These are phyloP conservation scores for Exophiala viscosa DNA, from an alignment of 2,329 filamentous ascomycete species.

Conservation along the genomic window DNA sequence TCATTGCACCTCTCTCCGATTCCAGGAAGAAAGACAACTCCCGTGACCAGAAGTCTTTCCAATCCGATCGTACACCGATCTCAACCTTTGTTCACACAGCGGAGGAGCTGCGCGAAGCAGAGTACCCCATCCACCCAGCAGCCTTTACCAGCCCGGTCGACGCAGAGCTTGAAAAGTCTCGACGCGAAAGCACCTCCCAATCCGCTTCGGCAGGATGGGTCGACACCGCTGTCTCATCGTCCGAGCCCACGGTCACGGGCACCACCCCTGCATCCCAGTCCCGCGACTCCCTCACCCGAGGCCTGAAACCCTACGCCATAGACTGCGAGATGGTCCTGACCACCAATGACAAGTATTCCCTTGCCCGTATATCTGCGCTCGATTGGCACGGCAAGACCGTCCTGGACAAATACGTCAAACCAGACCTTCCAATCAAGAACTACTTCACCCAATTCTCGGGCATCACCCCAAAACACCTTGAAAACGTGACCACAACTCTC, in stretches of 20 bases:
- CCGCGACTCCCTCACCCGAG: slow-evolving; percentile 61
- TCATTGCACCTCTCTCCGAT: slow-evolving; percentile 70
- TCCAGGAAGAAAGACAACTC: slow-evolving; percentile 61
- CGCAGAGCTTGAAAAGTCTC: slow-evolving; percentile 50
- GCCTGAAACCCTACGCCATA: slow-evolving; percentile 72
- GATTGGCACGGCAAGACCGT: slow-evolving; percentile 77
- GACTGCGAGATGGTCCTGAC: slow-evolving; percentile 99
- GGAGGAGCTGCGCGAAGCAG: slow-evolving; percentile 75
- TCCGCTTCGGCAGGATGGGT: slow-evolving; percentile 67
- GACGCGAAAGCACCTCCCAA: slow-evolving; percentile 50
- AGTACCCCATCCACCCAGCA: slow-evolving; percentile 79
- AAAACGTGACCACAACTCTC: slow-evolving; percentile 77
- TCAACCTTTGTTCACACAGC: slow-evolving; percentile 70
- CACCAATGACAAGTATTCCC: slow-evolving; percentile 70
- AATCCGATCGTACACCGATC: slow-evolving; percentile 74
- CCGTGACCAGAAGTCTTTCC: slow-evolving; percentile 62
- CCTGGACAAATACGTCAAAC: slow-evolving; percentile 89
- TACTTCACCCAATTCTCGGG: slow-evolving; percentile 91
- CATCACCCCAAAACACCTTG: slow-evolving; percentile 82
- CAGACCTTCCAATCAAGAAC: slow-evolving; percentile 79
- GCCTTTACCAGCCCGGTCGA: slow-evolving; percentile 59
- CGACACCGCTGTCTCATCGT: slow-evolving; percentile 71
- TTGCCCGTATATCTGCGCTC: slow-evolving; percentile 84
- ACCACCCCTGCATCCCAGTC: background rate
- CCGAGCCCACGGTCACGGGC: background rate